Evolutionary conservation across 192 early-diverging fungal genomes (phyloP).

Genomic region (Rhizophagus clarus): DNA sequence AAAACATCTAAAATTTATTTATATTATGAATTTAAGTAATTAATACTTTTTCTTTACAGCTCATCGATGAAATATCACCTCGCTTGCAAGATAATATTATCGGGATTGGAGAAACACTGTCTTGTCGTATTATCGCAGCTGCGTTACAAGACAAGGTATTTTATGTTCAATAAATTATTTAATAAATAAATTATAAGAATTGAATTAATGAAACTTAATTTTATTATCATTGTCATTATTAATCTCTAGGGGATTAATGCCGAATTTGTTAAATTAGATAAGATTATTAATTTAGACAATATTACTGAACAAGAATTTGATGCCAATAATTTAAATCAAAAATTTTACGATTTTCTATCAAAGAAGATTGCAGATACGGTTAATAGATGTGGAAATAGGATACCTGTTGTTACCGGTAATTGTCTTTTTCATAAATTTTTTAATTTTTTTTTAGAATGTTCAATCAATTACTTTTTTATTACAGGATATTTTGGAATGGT

Average conservation of each 20-base stretch:
- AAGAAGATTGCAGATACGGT: conserved; percentile 63
- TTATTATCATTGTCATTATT: neutral
- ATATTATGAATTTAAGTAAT: neutral
- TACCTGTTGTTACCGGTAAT: conserved; percentile 90
- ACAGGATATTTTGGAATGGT: conserved; percentile 96
- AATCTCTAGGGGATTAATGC: conserved; percentile 71
- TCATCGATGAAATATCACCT: conserved; percentile 97
- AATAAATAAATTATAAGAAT: neutral
- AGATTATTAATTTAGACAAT: conserved; percentile 81
- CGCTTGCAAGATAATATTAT: conserved; percentile 95
- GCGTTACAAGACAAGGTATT: conserved; percentile 67
- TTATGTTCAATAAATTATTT: neutral
- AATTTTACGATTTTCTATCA: conserved; percentile 95
- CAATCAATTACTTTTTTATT: neutral
- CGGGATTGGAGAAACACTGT: conserved; percentile 91
- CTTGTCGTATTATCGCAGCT: conserved; percentile 86
- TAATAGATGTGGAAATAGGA: conserved; percentile 59
- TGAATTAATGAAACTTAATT: neutral
- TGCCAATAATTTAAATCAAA: conserved; percentile 78
- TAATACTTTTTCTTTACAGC: conserved; percentile 31
- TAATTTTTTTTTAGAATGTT: neutral
- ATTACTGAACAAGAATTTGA: conserved; percentile 84
- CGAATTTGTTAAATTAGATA: conserved; percentile 85
- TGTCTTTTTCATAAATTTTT: neutral
- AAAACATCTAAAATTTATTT: neutral